Conservation (phyloP, 148 eudicot species). For the Amaranthus palmeri region DNA sequence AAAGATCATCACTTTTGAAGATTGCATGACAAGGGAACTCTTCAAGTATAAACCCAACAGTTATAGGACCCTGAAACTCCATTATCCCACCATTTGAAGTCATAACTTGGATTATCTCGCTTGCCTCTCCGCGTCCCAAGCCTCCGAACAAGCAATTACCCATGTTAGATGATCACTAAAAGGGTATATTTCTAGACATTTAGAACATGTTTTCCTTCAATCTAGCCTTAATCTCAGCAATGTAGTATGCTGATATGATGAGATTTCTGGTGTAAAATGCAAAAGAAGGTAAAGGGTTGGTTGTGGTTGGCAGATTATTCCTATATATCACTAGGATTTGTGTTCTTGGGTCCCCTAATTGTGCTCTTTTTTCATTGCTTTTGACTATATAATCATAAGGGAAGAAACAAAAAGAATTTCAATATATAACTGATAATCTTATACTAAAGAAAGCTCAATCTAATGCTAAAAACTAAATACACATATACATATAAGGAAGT, state of each 20-base stretch:
- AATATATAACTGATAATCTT: neutral
- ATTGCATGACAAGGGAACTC: conserved; percentile 72
- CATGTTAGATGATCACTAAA: conserved; percentile 21
- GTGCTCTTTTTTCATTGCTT: conserved; percentile 1
- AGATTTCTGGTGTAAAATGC: conserved; percentile 5
- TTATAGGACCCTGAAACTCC: conserved; percentile 61
- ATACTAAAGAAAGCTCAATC: neutral
- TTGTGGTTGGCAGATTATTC: conserved; percentile 13
- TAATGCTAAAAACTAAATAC: conserved; percentile 1
- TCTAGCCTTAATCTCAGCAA: conserved; percentile 1
- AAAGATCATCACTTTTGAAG: conserved; percentile 54
- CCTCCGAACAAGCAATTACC: conserved; percentile 80
- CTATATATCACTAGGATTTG: neutral
- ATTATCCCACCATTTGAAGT: conserved; percentile 74
- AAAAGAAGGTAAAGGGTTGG: neutral
- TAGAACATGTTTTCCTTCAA: neutral
- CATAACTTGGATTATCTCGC: conserved; percentile 47
- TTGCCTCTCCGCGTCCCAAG: conserved; percentile 27
- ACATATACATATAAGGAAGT: neutral
- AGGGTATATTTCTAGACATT: neutral
- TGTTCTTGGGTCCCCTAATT: conserved; percentile 15
- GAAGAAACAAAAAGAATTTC: conserved; percentile 12
- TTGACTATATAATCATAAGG: conserved; percentile 14
- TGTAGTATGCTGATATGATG: neutral
- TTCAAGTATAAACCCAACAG: conserved; percentile 59